Evolutionary conservation across 805 yeast genomes (phyloP), one percentile per base, ranked within the genome.

Genomic region (Maudiozyma bulderi): DNA sequence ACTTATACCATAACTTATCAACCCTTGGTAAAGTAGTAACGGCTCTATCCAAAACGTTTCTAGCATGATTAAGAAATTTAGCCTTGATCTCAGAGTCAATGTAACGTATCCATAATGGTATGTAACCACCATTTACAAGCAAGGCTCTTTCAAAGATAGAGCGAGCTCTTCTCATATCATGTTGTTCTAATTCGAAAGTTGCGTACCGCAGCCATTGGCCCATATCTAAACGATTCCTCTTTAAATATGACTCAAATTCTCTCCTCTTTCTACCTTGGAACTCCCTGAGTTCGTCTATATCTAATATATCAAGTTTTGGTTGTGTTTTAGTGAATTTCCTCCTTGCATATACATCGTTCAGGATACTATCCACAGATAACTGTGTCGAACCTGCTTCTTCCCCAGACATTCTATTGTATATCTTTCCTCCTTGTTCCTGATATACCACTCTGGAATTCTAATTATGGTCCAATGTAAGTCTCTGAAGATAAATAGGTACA

Each of bases 121-220:
- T 81, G 61, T 83, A 80, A 31, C 81, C 78, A 13, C 79, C 76
- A 57, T 87, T 84, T 8, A 86, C 87, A 47, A 81, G 84, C 33
- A 91, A 62, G 0, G 95, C 95, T 46, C 98, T 73, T 64, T 91
- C 99, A 67, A 84, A 85, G 6, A 93, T 73, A 0, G 96, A 86
- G 48, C 98, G 71, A 0, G 95, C 95, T 26, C 97, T 72, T 15
- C 77, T 73, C 52, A 77, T 73, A 59, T 91, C 95, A 51, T 80
- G 83, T 56, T 86, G 91, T 5, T 84, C 84, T 4, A 82, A 64
- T 65, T 91, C 99, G 78, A 89, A 87, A 50, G 76, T 77, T 0
- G 96, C 98, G 64, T 91, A 93, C 49, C 96, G 72, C 62, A 87
- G 74, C 96, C 98, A 93, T 62, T 89, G 95, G 1, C 87, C 84